These are phyloP conservation scores for Cryptosporidium sp. DNA, from an alignment of 169 alveolate species.

Conservation along the genomic window DNA sequence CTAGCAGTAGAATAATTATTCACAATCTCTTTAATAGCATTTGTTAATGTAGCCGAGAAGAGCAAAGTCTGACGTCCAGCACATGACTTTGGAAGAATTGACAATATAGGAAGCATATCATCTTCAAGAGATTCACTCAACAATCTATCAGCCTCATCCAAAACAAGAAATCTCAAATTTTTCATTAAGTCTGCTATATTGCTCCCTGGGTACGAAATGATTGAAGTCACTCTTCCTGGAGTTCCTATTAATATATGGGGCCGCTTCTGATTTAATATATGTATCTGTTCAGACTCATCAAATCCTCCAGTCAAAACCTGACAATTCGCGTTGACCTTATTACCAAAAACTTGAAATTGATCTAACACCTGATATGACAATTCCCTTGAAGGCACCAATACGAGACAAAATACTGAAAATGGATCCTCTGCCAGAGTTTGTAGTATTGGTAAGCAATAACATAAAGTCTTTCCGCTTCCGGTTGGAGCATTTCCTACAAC, in stretches of 20 bases:
- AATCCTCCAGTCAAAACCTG: constrained; percentile 93
- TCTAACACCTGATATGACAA: constrained; percentile 95
- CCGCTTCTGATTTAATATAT: constrained; percentile 81
- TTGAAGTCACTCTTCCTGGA: constrained; percentile 94
- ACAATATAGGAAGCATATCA: constrained; percentile 82
- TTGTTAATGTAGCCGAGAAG: constrained; percentile 97
- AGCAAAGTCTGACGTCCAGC: constrained; percentile 93
- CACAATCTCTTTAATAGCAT: constrained; percentile 82
- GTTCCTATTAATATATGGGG: constrained; percentile 97
- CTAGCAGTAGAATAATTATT: not conserved
- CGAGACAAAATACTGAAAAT: constrained; percentile 93
- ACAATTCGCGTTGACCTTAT: constrained; percentile 87
- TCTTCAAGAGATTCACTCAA: constrained; percentile 87
- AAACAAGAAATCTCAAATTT: constrained; percentile 90
- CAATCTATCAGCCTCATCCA: constrained; percentile 98
- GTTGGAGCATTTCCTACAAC: constrained; percentile 95
- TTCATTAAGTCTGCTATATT: constrained; percentile 82
- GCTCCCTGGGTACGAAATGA: constrained; percentile 80
- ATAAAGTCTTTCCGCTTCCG: constrained; percentile 98
- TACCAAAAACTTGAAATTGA: constrained; percentile 92
- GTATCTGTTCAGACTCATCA: constrained; percentile 87
- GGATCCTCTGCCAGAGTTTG: constrained; percentile 94
- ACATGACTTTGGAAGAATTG: constrained; percentile 81
- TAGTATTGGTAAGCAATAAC: constrained; percentile 95
- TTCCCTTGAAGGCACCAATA: constrained; percentile 97